Evolutionary conservation across 192 early-diverging fungal genomes (phyloP), one percentile per base, ranked within the genome.

Genomic region (Mortierella antarctica): DNA sequence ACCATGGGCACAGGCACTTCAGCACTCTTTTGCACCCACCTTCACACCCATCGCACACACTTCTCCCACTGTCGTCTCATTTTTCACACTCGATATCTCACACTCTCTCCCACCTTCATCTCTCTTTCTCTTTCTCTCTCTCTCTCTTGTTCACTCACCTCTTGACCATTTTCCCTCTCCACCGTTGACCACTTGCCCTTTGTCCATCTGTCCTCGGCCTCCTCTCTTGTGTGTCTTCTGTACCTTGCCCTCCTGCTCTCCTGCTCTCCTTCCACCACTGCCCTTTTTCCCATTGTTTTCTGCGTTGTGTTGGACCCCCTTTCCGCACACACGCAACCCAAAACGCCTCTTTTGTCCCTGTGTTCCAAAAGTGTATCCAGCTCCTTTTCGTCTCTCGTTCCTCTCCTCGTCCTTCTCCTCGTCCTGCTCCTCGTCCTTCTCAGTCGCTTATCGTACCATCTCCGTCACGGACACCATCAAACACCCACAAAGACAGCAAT

Each of bases 61-160:
- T n/a, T 51, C 56, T 49, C 18, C 18, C 53, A 51, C 47, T 68
- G 39, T 61, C 52, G 39, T 61, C 52, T 65, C 23, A 15, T 62
- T 46, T 44, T 42, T 54, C 41, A 46, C 44, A 11, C 40, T 57
- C 61, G 31, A 31, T 31, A 15, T 57, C 17, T 64, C 21, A 53
- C 47, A 14, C 57, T 55, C 45, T 54, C 45, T 45, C 39, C 7
- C 45, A 18, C 21, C 23, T 51, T 17, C 50, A 44, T 41, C n/a
- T 23, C 48, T 46, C 17, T 46, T 15, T 8, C 21, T 50, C 44
- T 40, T 39, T 50, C 53, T 23, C 41, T 57, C 31, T 53, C 55
- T 57, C 31, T 42, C 39, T 50, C 18, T 21, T 55, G 39, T 62
- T 6, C 54, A 41, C 20, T 48, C 47, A 10, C 57, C 6, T 39